phyloP scores from a whole-genome alignment of 169 alveolate species.

The Babesia bovis region DNA sequence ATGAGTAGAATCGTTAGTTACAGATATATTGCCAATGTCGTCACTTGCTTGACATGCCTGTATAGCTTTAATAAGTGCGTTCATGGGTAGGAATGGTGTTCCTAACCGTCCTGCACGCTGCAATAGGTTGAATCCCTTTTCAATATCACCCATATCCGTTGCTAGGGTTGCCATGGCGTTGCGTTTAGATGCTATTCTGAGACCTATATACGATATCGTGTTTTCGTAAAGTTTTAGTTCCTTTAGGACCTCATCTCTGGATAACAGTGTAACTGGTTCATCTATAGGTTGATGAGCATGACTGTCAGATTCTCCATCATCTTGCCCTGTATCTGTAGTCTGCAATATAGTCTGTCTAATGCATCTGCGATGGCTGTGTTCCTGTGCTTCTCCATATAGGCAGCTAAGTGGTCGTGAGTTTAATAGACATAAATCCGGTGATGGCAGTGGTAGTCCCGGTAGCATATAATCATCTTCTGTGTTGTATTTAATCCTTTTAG shows the following conservation, averaged over 20 bases:
- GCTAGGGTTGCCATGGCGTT: conserved; percentile 16
- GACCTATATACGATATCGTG: conserved; percentile 15
- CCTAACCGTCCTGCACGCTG: not conserved
- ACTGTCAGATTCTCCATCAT: not conserved
- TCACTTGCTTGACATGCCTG: not conserved
- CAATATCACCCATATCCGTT: not conserved
- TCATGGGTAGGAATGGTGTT: conserved; percentile 10
- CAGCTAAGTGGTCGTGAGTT: conserved; percentile 28
- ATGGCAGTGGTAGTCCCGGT: conserved; percentile 27
- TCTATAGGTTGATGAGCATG: not conserved
- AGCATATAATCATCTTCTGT: not conserved
- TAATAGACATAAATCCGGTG: conserved; percentile 24
- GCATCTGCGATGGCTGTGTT: conserved; percentile 6
- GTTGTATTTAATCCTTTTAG: not conserved
- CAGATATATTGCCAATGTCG: not conserved
- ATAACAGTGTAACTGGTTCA: not conserved
- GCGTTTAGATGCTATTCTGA: conserved; percentile 29
- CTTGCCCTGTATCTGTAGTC: not conserved
- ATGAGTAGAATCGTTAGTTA: not conserved
- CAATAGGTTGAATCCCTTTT: conserved; percentile 4
- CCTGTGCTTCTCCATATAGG: conserved; percentile 19
- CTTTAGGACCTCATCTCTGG: not conserved
- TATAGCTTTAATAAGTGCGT: conserved; percentile 2
- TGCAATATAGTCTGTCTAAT: not conserved
- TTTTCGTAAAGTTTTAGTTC: conserved; percentile 17